Base-by-base conservation (phyloP, 1,284 basidiomycete genomes). In the Puccinia polysora region DNA sequence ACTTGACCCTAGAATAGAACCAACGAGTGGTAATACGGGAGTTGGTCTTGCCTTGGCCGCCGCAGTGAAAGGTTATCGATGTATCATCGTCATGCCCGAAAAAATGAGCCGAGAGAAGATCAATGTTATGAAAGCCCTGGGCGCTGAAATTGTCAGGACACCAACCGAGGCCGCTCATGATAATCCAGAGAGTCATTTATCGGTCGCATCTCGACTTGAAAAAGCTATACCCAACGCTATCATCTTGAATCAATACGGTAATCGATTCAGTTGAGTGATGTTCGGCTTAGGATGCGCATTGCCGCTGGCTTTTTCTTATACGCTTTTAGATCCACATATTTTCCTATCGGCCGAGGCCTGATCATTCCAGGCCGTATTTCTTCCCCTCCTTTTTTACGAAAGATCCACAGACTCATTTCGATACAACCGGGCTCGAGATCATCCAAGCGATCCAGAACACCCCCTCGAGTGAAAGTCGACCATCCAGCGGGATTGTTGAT, bases 71-170 rank as follows among this genome's bases (percentile, higher is more conserved):
- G 81, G 81, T 88, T 81, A 81, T 75, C 79, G 81, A 63, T 83
- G 81, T 77, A 93, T 98, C 79, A 98, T 98, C 80, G 94, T 91
- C 71, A 65, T 77, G 79, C 95, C 94, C 59, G 88, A 93, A 79
- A 98, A 97, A 83, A 98, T 97, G 95, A 92, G 89, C 3, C 81
- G 88, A 73, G 94, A 98, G 82, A 98, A 98, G 81, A 92, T 95
- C 82, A 90, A 91, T 10, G 86, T 91, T 47, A 84, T 98, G 55
- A 87, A 89, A 70, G 91, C 92, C 0, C 84, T 97, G 2, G 95
- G 95, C 10, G 94, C 95, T 3, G 88, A 94, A 80, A 91, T 98
- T 65, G 84, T 97, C 64, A 88, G 95, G 68, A 97, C 95, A 12
- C 94, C 94, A n/a, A 93, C 86, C 30, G 89, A 88, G 75, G 91